Conservation (phyloP, 106 monocot species). For the Amphibolis antarctica region DNA sequence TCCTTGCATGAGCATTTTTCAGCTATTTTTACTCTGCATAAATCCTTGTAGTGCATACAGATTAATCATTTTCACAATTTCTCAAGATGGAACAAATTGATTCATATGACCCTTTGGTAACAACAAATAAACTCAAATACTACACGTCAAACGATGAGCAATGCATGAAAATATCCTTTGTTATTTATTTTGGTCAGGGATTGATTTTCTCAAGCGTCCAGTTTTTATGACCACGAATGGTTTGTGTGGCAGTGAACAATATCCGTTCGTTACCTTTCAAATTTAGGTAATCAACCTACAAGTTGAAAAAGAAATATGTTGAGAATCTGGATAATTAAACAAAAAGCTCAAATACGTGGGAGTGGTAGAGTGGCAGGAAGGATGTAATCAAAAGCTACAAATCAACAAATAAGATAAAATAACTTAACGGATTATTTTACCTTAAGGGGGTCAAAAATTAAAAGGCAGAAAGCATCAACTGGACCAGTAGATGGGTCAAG, state of each 20-base stretch:
- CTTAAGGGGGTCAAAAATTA: conserved; percentile 81
- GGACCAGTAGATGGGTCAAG: conserved; percentile 64
- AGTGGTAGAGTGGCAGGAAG: no score
- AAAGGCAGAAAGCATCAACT: conserved; percentile 68
- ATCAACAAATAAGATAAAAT: neutral
- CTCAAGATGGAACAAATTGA: no score
- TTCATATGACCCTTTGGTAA: no score
- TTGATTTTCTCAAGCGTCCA: conserved; percentile 51
- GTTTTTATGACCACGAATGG: conserved; percentile 14
- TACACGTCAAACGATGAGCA: no score
- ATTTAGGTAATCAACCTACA: conserved; percentile 85
- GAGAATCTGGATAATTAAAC: neutral
- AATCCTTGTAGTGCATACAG: no score
- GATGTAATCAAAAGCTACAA: no score
- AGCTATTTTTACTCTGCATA: no score
- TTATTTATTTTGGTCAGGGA: conserved; percentile 14
- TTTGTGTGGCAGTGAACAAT: conserved; percentile 33
- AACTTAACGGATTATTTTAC: conserved; percentile 12
- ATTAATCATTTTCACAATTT: no score
- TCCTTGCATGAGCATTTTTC: no score
- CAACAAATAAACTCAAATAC: no score
- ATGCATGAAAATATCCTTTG: no score
- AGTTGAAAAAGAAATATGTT: neutral
- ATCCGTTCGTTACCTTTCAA: conserved; percentile 72
- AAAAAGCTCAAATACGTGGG: no score